Conservation (phyloP, 2,329 filamentous ascomycete species). For the Leptographium lundbergii region DNA sequence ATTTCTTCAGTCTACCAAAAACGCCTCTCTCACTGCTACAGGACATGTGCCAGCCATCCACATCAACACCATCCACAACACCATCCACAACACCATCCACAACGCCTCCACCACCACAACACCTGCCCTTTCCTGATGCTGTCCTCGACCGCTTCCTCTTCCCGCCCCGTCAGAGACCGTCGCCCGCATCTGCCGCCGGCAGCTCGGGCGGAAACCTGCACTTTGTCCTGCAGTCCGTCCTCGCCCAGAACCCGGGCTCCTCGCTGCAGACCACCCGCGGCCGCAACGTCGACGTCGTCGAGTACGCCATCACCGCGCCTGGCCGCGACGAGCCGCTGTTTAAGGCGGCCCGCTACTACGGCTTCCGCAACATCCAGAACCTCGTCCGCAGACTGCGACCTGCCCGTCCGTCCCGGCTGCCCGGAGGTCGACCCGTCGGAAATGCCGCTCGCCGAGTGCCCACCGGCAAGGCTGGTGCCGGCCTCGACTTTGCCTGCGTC, state of each 20-base stretch:
- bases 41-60: no score
- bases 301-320: constrained; percentile 55
- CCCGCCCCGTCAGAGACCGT: constrained; percentile 26
- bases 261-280: constrained; percentile 60
- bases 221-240: constrained; percentile 67
- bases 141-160: constrained; percentile 64
- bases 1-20: constrained; percentile 59
- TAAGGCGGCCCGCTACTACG: constrained; percentile 84
- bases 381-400: constrained; percentile 87
- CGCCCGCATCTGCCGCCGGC: constrained; percentile 46
- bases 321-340: constrained; percentile 47
- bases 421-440: constrained; percentile 54
- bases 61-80: background rate
- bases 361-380: constrained; percentile 97
- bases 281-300: constrained; percentile 81
- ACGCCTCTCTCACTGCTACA: constrained; percentile 30
- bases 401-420: constrained; percentile 62
- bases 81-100: no score
- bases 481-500: constrained; percentile 73
- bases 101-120: no score
- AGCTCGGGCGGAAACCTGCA: constrained; percentile 83
- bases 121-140: constrained; percentile 55
- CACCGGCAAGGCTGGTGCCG: constrained; percentile 17
- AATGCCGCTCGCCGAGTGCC: constrained; percentile 35
- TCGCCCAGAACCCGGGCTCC: constrained; percentile 58